Conservation (phyloP, 495 filamentous ascomycete genomes). For the Neurospora hispaniola region DNA sequence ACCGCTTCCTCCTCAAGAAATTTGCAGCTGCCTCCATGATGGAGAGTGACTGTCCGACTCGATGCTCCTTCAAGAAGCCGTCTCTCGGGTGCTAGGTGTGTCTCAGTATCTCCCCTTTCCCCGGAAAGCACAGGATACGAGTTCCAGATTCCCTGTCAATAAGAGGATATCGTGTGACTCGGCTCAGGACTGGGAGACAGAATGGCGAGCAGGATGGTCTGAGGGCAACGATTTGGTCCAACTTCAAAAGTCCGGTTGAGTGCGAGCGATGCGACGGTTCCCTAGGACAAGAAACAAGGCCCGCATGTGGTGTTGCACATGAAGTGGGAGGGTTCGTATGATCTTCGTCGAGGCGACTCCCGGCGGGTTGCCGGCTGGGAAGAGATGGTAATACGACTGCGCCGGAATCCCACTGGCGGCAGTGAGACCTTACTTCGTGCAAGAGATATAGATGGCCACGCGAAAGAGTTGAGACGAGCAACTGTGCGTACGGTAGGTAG, state of each 20-base stretch:
- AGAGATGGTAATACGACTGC: background rate
- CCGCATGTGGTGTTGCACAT: conserved; percentile 23
- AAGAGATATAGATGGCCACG: background rate
- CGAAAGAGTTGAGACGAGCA: background rate
- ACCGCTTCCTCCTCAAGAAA: background rate
- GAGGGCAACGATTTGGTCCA: background rate
- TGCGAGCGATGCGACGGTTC: background rate
- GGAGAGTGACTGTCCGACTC: background rate
- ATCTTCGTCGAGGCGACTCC: background rate
- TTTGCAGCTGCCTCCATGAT: conserved; percentile 15
- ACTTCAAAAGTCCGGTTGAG: background rate
- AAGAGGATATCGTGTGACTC: background rate
- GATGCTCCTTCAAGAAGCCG: background rate
- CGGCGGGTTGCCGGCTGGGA: background rate
- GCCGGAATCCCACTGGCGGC: background rate
- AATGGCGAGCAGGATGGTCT: background rate
- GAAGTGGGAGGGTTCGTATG: background rate
- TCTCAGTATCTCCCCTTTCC: conserved; percentile 8
- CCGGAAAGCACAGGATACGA: conserved; percentile 5
- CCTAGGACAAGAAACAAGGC: conserved; percentile 3
- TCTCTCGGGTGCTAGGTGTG: background rate
- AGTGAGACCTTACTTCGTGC: background rate
- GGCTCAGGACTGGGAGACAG: background rate
- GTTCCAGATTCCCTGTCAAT: background rate
- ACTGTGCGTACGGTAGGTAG: background rate